Base-by-base conservation (phyloP, 306 rosid species). In the Acacia confusa region DNA sequence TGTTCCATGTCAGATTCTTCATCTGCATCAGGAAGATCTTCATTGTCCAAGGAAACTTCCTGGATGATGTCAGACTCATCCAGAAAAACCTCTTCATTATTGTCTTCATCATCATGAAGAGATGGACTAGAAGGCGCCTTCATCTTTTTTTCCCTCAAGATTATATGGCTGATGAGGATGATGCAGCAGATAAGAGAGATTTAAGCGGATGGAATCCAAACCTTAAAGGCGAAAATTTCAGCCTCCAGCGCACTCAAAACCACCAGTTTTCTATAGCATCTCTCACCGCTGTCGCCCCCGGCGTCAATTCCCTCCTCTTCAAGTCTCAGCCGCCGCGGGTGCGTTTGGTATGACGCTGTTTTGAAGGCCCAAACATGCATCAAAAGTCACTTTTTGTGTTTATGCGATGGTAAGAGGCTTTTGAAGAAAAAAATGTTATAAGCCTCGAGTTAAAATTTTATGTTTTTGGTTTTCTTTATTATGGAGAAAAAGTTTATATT, bases 1-100 rank as follows among this genome's bases (percentile, higher is more conserved):
- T 36, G 61, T 10, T 85, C 82, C 36, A 7, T 7, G 34, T 85
- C 88, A 67, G 69, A 77, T 28, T 60, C 83, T 36, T 57, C 88
- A 40, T 75, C 77, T 4, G 84, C 86, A 53, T 82, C 84, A 15
- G 86, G 86, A 79, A 83, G 86, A 77, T 83, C 72, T 83, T 86
- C 89, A 57, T 76, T 70, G 43, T 86, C 89, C 11, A 72, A 45
- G 14, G 47, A 19, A 45, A 82, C 78, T 76, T 86, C 86, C 19
- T 58, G 71, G 34, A 79, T 57, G 57, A 86, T 86, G 61, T 86
- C 86, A 55, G 77, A 55, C 14, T 80, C 86, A 40, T 86, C 85
- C 15, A 86, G 48, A 76, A 86, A 79, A n/a, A 79, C 82, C 0
- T 79, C 79, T 19, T 74, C 64, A 48, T 74, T 53, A 66, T 85